Evolutionary conservation across 768 basidiomycete genomes (phyloP).

Genomic region (Tulasnella calospora): DNA sequence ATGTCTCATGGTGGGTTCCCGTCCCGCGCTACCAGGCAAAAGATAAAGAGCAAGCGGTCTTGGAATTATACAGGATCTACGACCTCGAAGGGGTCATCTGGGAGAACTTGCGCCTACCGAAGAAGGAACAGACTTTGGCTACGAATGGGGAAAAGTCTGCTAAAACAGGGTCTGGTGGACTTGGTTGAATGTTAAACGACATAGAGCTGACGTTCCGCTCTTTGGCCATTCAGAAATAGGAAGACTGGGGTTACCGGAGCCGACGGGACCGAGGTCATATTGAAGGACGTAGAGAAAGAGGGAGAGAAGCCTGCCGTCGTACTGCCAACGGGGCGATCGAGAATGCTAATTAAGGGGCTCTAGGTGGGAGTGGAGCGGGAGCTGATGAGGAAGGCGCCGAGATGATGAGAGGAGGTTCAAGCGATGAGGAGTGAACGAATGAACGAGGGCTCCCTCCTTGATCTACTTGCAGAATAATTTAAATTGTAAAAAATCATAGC

Average conservation of each 20-base stretch:
- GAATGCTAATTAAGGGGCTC: too few species aligned
- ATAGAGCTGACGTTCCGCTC: not conserved
- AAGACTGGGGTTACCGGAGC: not conserved
- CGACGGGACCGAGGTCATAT: not conserved
- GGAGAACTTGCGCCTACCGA: constrained; percentile 45
- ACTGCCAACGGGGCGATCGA: too few species aligned
- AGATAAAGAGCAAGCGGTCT: constrained; percentile 89
- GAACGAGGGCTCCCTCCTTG: too few species aligned
- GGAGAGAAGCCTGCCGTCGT: constrained; percentile 43
- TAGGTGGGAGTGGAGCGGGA: not conserved
- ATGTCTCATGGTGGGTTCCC: not conserved
- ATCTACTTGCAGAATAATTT: too few species aligned
- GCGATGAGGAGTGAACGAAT: too few species aligned
- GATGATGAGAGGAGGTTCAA: too few species aligned
- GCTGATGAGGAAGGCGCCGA: not conserved
- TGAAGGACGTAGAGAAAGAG: constrained; percentile 43
- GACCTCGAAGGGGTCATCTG: constrained; percentile 58
- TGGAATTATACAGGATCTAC: constrained; percentile 78
- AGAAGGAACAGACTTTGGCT: constrained; percentile 39
- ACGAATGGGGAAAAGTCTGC: constrained; percentile 46
- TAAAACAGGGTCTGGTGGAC: constrained; percentile 22
- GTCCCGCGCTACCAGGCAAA: constrained; percentile 53
- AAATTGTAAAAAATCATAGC: too few species aligned
- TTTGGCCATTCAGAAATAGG: not conserved
- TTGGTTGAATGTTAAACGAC: not conserved